Conservation (phyloP, 2,329 filamentous ascomycete species). For the Cercospora sesami region DNA sequence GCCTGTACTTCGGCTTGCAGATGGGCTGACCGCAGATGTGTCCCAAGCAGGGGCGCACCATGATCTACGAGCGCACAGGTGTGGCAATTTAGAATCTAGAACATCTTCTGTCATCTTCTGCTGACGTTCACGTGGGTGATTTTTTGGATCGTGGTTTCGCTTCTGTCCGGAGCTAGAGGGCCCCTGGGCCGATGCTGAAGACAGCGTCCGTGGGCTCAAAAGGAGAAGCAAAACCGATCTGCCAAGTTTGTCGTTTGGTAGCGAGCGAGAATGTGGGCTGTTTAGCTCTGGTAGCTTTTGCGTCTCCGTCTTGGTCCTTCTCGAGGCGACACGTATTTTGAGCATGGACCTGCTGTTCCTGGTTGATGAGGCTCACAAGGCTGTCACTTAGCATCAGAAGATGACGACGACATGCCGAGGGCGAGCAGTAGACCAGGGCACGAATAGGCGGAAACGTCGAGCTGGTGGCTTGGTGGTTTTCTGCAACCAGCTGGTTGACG, state of each 20-base stretch:
- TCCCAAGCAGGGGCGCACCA: not conserved
- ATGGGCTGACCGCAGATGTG: not conserved
- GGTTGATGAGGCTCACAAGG: not conserved
- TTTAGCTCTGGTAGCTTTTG: not conserved
- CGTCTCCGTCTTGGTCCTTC: not conserved
- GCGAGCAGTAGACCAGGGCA: not conserved
- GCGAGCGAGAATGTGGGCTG: not conserved
- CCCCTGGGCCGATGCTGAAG: not conserved
- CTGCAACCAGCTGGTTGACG: not conserved
- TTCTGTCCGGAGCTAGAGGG: not conserved
- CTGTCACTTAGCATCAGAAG: not conserved
- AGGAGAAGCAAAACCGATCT: not conserved
- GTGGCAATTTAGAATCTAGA: not conserved
- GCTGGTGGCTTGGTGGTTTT: not conserved
- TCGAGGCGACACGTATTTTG: not conserved
- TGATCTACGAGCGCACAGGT: not conserved
- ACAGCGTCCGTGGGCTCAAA: not conserved
- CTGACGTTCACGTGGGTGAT: not conserved
- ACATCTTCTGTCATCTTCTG: not conserved
- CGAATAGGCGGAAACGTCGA: not conserved
- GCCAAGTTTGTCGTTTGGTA: not conserved
- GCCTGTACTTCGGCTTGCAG: not conserved
- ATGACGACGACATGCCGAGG: not conserved
- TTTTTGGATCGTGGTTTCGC: not conserved
- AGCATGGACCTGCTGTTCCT: not conserved